Evolutionary conservation across 2,329 filamentous ascomycete species (phyloP), one percentile per base, ranked within the genome.

Genomic region (Pestalotiopsis sp.): DNA sequence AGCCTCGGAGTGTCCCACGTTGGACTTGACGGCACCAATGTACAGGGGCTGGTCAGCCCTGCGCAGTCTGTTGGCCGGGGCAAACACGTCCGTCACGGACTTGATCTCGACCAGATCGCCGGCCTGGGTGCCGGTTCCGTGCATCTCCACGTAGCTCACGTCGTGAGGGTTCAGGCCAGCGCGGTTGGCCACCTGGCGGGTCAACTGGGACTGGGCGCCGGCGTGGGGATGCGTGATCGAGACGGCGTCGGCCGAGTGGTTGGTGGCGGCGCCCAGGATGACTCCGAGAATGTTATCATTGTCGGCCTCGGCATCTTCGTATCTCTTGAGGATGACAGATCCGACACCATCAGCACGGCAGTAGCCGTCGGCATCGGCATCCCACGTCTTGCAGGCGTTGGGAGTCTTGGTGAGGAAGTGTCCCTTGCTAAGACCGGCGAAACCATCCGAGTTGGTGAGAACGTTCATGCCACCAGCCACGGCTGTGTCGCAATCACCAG

Each of bases 221-320:
- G 84, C 87, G 70, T 92, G 89, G 0, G 92, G 92, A 38, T 89
- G 88, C 0, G 92, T 94, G 69, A 94, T 94, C 0, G 90, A 92
- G 1, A 88, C 84, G 9, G 91, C 85, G 71, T 92, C 86, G 1
- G 89, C 89, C 0, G 89, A 93, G 74, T 94, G 91, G 75, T 94
- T 94, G 56, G 91, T 93, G 0, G 83, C 85, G 0, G 88, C 85
- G 1, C 84, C 87, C 0, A 88, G 79, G 26, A 76, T 71, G 2
- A 72, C 68, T 3, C 68, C 74, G 1, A 74, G 60, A 65, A 85
- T 80, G 1, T 75, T 76, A n/a, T 69, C 67, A 44, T 69, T 69
- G 35, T 69, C 67, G 26, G 65, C 61, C 17, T 61, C 61, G 2
- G 67, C 67, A n/a, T 75, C 75, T 13, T 74, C 69, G 1, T 75